phyloP scores from a whole-genome alignment of 2,329 filamentous ascomycete species.

The Exophiala oligosperma region DNA sequence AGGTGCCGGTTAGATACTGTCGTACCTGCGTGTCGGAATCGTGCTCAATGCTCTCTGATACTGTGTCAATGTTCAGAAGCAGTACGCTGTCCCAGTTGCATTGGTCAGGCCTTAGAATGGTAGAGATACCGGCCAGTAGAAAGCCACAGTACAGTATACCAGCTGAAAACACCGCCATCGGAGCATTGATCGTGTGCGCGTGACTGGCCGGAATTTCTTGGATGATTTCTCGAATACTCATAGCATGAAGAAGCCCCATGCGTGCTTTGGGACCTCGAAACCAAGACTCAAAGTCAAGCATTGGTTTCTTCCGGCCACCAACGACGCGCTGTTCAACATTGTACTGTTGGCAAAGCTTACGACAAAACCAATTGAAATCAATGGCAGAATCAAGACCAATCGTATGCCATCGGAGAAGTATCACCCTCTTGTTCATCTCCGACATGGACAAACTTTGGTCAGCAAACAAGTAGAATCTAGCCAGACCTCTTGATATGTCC shows the following conservation, averaged over 20 bases:
- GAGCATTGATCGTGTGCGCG: slow-evolving; percentile 48
- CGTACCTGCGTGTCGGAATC: slow-evolving; percentile 2
- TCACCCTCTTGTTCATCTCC: slow-evolving; percentile 39
- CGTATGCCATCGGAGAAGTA: slow-evolving; percentile 46
- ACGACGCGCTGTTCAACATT: slow-evolving; percentile 41
- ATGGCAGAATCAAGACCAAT: slow-evolving; percentile 45
- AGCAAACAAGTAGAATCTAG: slow-evolving; percentile 41
- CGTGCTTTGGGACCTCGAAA: slow-evolving; percentile 40
- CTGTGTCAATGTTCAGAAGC: background rate
- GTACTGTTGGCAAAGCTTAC: slow-evolving; percentile 41
- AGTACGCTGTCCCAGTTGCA: slow-evolving; percentile 8
- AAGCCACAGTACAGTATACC: slow-evolving; percentile 46
- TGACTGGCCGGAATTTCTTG: slow-evolving; percentile 45
- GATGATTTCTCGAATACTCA: slow-evolving; percentile 47
- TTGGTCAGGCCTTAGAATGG: background rate
- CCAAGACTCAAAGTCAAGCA: slow-evolving; percentile 43
- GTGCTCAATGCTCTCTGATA: background rate
- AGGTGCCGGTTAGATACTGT: slow-evolving; percentile 1
- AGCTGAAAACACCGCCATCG: slow-evolving; percentile 45
- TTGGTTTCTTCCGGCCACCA: slow-evolving; percentile 32
- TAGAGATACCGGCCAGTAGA: slow-evolving; percentile 37
- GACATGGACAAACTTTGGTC: slow-evolving; percentile 38
- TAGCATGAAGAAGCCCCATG: slow-evolving; percentile 44
- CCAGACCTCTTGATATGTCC: slow-evolving; percentile 41
- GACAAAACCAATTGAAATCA: slow-evolving; percentile 42